phyloP scores from a whole-genome alignment of 768 basidiomycete species.

The Favolaschia claudopus region DNA sequence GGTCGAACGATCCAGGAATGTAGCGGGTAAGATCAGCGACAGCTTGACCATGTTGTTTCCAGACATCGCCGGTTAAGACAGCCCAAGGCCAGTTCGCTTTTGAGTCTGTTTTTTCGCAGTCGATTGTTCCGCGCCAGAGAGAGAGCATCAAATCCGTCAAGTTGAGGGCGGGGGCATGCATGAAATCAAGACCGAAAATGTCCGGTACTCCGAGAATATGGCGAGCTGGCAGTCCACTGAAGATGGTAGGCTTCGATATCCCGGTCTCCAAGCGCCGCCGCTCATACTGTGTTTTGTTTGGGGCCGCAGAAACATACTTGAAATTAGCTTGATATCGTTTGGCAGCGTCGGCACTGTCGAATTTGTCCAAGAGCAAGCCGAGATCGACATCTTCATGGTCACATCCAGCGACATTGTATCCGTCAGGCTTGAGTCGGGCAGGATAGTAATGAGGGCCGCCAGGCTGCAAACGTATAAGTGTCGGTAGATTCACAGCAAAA shows the following conservation, averaged over 20 bases:
- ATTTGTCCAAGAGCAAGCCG: neutral
- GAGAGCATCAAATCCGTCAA: constrained; percentile 30
- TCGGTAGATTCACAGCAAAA: no score
- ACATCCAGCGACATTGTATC: neutral
- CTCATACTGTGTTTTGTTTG: constrained; percentile 27
- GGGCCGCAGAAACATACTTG: neutral
- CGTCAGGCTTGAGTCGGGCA: neutral
- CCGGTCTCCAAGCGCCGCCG: constrained; percentile 40
- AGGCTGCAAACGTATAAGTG: no score
- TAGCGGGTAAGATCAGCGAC: constrained; percentile 31
- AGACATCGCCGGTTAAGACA: constrained; percentile 19
- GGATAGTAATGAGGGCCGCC: constrained; percentile 3
- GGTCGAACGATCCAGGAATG: constrained; percentile 44
- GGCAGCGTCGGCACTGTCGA: neutral
- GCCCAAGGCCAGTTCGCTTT: constrained; percentile 30
- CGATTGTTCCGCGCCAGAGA: constrained; percentile 33
- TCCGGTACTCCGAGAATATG: constrained; percentile 38
- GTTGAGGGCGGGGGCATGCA: constrained; percentile 39
- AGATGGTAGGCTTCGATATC: constrained; percentile 43
- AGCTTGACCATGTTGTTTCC: constrained; percentile 30
- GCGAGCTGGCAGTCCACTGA: constrained; percentile 37
- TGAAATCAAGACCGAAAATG: constrained; percentile 43
- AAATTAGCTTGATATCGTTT: neutral
- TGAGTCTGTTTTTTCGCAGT: constrained; percentile 25
- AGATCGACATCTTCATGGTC: neutral